phyloP scores from a whole-genome alignment of 2,329 filamentous ascomycete species.

The Westerdykella ornata region DNA sequence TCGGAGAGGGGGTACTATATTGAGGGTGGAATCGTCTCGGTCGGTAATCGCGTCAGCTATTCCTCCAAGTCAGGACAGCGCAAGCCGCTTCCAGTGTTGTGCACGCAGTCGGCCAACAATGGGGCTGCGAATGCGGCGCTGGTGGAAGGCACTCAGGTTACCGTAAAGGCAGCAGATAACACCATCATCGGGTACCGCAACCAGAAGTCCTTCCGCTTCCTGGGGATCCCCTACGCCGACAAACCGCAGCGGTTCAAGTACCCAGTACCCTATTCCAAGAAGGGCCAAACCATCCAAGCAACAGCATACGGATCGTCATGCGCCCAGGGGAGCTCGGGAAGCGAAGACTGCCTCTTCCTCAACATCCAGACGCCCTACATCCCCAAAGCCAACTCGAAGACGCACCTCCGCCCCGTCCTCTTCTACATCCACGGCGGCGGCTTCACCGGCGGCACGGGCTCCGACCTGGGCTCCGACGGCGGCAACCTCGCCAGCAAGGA shows the following conservation, averaged over 20 bases:
- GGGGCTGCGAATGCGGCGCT: slow-evolving; percentile 19
- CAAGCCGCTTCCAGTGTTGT: slow-evolving; percentile 43
- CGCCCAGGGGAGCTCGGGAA: slow-evolving; percentile 35
- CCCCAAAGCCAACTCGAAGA: slow-evolving; percentile 35
- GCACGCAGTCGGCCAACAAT: slow-evolving; percentile 45
- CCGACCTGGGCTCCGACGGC: slow-evolving; percentile 41
- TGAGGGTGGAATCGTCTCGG: slow-evolving; percentile 36
- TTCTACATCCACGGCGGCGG: slow-evolving; percentile 53
- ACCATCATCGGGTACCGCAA: slow-evolving; percentile 48
- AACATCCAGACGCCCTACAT: slow-evolving; percentile 43
- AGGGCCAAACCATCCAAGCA: slow-evolving; percentile 42
- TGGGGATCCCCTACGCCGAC: slow-evolving; percentile 44
- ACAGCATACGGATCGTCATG: slow-evolving; percentile 44
- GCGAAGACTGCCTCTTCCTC: slow-evolving; percentile 46
- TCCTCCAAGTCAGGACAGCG: slow-evolving; percentile 18
- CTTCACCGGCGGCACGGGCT: slow-evolving; percentile 46
- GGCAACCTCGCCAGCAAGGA: slow-evolving; percentile 53
- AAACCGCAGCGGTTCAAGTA: slow-evolving; percentile 42
- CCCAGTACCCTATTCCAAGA: slow-evolving; percentile 42
- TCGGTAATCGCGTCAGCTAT: slow-evolving; percentile 33
- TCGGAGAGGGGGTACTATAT: slow-evolving; percentile 41
- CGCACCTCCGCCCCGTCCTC: slow-evolving; percentile 43
- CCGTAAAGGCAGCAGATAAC: slow-evolving; percentile 40
- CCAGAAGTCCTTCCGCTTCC: slow-evolving; percentile 45
- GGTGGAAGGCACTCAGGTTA: slow-evolving; percentile 29